Conservation (phyloP, 345 rosid species). For the Acer campestre region DNA sequence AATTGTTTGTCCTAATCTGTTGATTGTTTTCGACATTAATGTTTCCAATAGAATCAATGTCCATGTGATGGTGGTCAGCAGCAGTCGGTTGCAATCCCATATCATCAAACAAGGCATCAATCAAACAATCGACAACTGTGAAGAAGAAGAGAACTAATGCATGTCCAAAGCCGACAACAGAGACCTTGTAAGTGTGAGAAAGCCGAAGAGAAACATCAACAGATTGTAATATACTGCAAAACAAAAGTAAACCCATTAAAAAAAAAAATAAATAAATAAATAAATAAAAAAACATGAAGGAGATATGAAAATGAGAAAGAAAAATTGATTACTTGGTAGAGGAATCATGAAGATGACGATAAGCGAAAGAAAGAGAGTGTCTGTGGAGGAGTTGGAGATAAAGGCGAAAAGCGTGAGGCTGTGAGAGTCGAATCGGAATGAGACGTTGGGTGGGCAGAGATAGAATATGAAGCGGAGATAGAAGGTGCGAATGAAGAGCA, state of each 20-base stretch:
- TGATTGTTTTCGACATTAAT: conserved; percentile 27
- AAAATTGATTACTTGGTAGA: neutral
- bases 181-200: conserved; percentile 41
- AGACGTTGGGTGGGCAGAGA: conserved; percentile 53
- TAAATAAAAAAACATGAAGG: neutral
- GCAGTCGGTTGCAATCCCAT: conserved; percentile 41
- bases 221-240: conserved; percentile 55
- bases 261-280: too few species aligned
- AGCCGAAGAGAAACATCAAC: conserved; percentile 50
- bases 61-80: conserved; percentile 39
- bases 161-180: conserved; percentile 45
- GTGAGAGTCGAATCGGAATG: conserved; percentile 49
- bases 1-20: conserved; percentile 38
- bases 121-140: conserved; percentile 33
- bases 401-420: conserved; percentile 57
- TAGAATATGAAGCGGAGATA: conserved; percentile 54
- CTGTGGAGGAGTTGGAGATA: conserved; percentile 53
- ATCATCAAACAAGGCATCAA: conserved; percentile 48
- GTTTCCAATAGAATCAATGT: conserved; percentile 30
- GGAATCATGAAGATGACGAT: conserved; percentile 6
- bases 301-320: neutral
- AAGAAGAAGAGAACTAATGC: conserved; percentile 51
- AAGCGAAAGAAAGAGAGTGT: conserved; percentile 34
- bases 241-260: neutral
- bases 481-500: conserved; percentile 43